Evolutionary conservation across 805 yeast genomes (phyloP).

Genomic region (Schizosaccharomyces octosporus): DNA sequence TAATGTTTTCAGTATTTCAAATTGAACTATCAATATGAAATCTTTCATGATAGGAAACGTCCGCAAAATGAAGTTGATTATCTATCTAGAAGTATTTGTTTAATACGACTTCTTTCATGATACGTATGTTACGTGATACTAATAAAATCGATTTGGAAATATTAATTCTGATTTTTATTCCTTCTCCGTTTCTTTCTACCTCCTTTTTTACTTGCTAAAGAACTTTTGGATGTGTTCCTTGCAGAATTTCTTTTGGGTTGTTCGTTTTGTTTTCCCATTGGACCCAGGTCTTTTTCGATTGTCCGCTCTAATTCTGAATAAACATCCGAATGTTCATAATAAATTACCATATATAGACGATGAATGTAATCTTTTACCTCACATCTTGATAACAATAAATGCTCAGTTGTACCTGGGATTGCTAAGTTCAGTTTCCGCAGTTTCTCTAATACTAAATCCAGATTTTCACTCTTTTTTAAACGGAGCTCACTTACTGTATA

Average conservation of each 20-base stretch:
- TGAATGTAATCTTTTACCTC: conserved; percentile 1
- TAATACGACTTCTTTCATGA: too few species aligned
- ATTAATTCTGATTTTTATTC: background rate
- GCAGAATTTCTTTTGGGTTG: too few species aligned
- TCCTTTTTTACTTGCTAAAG: conserved; percentile 3
- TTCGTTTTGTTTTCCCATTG: background rate
- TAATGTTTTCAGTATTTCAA: too few species aligned
- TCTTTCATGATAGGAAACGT: too few species aligned
- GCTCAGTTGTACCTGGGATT: conserved; percentile 1
- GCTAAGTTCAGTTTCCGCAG: conserved; percentile 5
- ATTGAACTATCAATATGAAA: too few species aligned
- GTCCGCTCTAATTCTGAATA: conserved; percentile 5
- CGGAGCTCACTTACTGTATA: background rate
- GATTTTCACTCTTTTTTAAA: background rate
- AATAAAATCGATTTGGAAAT: background rate
- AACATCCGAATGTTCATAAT: conserved; percentile 3
- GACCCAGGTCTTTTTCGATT: background rate
- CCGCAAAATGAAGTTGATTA: too few species aligned
- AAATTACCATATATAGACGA: conserved; percentile 1
- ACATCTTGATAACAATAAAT: background rate
- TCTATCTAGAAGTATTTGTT: too few species aligned
- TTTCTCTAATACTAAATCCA: background rate
- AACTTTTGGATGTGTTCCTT: too few species aligned
- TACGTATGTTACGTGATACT: too few species aligned
- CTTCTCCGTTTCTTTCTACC: background rate